These are phyloP conservation scores for Nannizzia gypsea DNA, from an alignment of 2,329 filamentous ascomycete species.

Conservation along the genomic window DNA sequence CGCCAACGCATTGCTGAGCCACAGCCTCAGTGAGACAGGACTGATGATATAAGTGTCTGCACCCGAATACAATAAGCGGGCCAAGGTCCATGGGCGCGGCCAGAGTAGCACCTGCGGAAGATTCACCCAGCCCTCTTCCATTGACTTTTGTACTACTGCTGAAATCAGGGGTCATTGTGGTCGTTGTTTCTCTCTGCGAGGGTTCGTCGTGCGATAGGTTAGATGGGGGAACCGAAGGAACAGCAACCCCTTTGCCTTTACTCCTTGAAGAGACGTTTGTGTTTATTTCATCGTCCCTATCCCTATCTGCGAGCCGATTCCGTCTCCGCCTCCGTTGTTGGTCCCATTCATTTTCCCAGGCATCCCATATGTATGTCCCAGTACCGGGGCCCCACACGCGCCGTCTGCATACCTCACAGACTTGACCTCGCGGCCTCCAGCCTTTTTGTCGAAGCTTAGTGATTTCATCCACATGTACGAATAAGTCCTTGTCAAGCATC, in stretches of 20 bases:
- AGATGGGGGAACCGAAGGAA: slow-evolving; percentile 6
- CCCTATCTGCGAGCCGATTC: slow-evolving; percentile 21
- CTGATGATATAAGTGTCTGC: slow-evolving; percentile 39
- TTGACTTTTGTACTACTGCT: neutral
- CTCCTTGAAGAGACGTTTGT: slow-evolving; percentile 17
- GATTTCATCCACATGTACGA: slow-evolving; percentile 66
- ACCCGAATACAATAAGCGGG: slow-evolving; percentile 37
- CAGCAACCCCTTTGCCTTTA: slow-evolving; percentile 30
- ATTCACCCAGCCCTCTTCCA: slow-evolving; percentile 3
- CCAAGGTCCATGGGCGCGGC: slow-evolving; percentile 12
- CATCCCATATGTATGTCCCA: slow-evolving; percentile 62
- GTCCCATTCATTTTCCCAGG: slow-evolving; percentile 56
- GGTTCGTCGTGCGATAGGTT: neutral
- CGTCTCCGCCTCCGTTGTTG: slow-evolving; percentile 23
- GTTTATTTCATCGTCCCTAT: slow-evolving; percentile 10
- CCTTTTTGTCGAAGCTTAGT: slow-evolving; percentile 66
- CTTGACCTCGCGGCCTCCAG: slow-evolving; percentile 77
- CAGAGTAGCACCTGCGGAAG: neutral
- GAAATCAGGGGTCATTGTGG: slow-evolving; percentile 9
- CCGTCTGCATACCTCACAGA: slow-evolving; percentile 73
- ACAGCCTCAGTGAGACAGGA: slow-evolving; percentile 28
- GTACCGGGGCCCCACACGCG: slow-evolving; percentile 84
- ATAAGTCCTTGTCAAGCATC: slow-evolving; percentile 78
- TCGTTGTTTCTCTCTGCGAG: slow-evolving; percentile 1
- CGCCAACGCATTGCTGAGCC: neutral